Evolutionary conservation across 306 rosid species (phyloP), one percentile per base, ranked within the genome.

Genomic region (Trichosanthes cucumerina): DNA sequence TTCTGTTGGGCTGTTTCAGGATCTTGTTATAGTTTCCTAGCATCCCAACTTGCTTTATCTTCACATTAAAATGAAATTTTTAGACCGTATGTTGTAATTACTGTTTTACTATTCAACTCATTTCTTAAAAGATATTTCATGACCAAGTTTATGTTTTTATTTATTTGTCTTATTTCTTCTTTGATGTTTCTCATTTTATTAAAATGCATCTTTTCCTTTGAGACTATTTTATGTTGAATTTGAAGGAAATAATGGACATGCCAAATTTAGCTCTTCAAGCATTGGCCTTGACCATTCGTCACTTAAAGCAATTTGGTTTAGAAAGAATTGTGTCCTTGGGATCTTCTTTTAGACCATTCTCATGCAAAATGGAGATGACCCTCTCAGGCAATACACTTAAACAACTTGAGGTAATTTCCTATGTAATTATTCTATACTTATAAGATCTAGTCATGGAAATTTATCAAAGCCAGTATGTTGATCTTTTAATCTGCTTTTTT

Each of bases 331-430:
- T 95, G 80, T 82, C 81, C 79, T 83, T 84, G 34, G 93, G 97
- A 77, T 87, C 89, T 85, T 88, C 93, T 81, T 85, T 95, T 78
- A 91, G 96, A 87, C 97, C 98, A 64, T 85, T 91, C 57, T 87
- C 92, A 81, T 88, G 84, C 91, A 86, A 90, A 69, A 79, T 77
- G 54, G 97, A 95, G 85, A 90, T 95, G 97, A 81, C 84, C 82
- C 95, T 95, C 75, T 91, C 98, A 6, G 93, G 91, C 78, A 95
- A 95, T 86, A 80, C 98, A 68, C 96, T 95, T 83, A 93, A 86
- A 82, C 98, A 95, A 71, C 83, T 95, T 78, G 97, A 95, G 98
- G 98, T 95, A 84, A 83, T 72, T 81, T 50, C 52, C 13, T 58
- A 13, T 77, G 16, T 57, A 57, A 41, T 23, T 34, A 31, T 28